Evolutionary conservation across 2,329 filamentous ascomycete genomes (phyloP).

Genomic region (Fusarium fracticaudum): DNA sequence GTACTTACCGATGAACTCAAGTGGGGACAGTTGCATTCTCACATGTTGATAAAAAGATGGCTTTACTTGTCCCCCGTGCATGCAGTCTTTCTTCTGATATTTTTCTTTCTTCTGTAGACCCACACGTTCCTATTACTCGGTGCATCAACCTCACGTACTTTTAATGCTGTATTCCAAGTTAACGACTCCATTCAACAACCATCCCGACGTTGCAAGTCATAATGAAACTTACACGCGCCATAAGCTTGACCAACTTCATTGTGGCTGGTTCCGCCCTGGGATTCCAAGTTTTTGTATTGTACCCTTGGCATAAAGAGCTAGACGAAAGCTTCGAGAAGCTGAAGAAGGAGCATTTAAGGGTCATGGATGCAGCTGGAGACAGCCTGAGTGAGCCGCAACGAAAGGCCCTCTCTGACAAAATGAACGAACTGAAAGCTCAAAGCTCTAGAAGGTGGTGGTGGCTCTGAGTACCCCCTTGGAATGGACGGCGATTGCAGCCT

Average conservation of each 20-base stretch:
- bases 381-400: background rate
- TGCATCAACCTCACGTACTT: background rate
- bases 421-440: background rate
- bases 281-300: background rate
- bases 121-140: background rate
- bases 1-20: background rate
- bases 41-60: background rate
- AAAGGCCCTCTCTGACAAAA: background rate
- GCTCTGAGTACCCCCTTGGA: background rate
- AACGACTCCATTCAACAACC: background rate
- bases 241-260: background rate
- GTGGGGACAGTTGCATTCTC: background rate
- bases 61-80: background rate
- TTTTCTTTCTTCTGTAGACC: background rate
- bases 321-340: background rate
- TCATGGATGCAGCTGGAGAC: background rate
- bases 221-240: background rate
- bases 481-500: background rate
- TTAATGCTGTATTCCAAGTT: fast-evolving
- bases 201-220: background rate
- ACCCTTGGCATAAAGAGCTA: background rate
- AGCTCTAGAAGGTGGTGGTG: background rate
- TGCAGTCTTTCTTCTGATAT: background rate
- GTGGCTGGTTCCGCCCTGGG: background rate
- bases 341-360: background rate